These are phyloP conservation scores for Alnus rubra DNA, from an alignment of 306 rosid species.

Conservation along the genomic window DNA sequence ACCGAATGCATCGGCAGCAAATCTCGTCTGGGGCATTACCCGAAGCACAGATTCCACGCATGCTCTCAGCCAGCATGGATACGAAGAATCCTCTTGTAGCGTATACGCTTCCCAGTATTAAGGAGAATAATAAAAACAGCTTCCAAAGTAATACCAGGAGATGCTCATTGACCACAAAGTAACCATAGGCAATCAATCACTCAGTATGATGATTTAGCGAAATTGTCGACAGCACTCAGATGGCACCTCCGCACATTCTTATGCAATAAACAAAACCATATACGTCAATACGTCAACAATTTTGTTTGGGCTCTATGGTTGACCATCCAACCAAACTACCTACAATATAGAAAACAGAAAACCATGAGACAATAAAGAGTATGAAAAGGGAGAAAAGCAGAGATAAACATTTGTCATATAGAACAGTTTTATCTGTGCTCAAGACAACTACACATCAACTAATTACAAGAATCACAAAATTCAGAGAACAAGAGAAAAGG, in stretches of 20 bases:
- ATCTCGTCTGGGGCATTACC: constrained; percentile 99
- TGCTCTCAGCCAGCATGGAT: constrained; percentile 99
- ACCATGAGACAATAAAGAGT: constrained; percentile 11
- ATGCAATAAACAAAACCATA: constrained; percentile 8
- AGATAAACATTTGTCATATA: neutral
- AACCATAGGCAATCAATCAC: constrained; percentile 26
- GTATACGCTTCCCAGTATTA: constrained; percentile 41
- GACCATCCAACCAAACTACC: constrained; percentile 33
- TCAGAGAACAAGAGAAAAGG: neutral
- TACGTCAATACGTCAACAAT: constrained; percentile 16
- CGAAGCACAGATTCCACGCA: constrained; percentile 97
- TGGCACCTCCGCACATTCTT: constrained; percentile 24
- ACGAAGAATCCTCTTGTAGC: constrained; percentile 59
- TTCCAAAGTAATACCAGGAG: constrained; percentile 32
- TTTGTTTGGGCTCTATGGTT: constrained; percentile 23
- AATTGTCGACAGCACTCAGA: constrained; percentile 29
- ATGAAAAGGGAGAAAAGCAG: neutral
- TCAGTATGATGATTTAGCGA: constrained; percentile 8
- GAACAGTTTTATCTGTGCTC: neutral
- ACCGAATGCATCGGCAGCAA: constrained; percentile 98
- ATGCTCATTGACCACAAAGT: constrained; percentile 37
- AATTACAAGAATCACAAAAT: neutral
- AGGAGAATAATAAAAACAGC: constrained; percentile 22
- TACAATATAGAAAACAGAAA: constrained; percentile 16
- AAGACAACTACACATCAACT: neutral